phyloP scores from a whole-genome alignment of 352 stramenopile species.

The Pythium phragmitis region DNA sequence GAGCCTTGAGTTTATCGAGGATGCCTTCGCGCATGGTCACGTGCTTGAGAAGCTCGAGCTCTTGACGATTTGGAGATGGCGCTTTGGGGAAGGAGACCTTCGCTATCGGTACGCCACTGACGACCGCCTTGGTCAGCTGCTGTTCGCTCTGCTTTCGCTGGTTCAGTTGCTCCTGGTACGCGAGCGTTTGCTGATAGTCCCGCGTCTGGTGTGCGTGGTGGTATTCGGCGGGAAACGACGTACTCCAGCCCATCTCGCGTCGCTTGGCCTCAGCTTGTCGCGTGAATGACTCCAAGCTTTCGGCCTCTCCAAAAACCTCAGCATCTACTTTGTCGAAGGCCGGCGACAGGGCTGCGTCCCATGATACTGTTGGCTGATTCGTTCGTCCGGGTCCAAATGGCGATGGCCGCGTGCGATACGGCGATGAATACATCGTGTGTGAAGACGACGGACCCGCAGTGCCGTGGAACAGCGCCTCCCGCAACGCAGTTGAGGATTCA shows the following conservation, averaged over 20 bases:
- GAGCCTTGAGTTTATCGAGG: constrained; percentile 44
- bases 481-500: background rate
- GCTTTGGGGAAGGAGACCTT: constrained; percentile 13
- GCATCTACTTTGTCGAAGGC: constrained; percentile 16
- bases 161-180: constrained; percentile 53
- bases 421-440: constrained; percentile 4
- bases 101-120: background rate
- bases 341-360: constrained; percentile 6
- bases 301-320: background rate
- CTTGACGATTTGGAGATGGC: constrained; percentile 27
- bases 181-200: constrained; percentile 56
- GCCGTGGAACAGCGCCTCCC: constrained; percentile 9
- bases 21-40: constrained; percentile 61
- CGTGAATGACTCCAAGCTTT: constrained; percentile 1
- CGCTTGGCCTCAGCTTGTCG: constrained; percentile 35
- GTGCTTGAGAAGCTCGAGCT: constrained; percentile 52
- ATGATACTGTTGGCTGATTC: background rate
- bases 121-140: constrained; percentile 25
- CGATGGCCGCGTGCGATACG: constrained; percentile 23
- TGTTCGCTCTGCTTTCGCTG: constrained; percentile 26
- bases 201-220: constrained; percentile 30
- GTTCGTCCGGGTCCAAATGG: background rate
- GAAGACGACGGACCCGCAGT: background rate
- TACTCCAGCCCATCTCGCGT: constrained; percentile 71
- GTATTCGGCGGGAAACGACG: constrained; percentile 70